Evolutionary conservation across 345 rosid genomes (phyloP).

Genomic region (Aquilaria sinensis): DNA sequence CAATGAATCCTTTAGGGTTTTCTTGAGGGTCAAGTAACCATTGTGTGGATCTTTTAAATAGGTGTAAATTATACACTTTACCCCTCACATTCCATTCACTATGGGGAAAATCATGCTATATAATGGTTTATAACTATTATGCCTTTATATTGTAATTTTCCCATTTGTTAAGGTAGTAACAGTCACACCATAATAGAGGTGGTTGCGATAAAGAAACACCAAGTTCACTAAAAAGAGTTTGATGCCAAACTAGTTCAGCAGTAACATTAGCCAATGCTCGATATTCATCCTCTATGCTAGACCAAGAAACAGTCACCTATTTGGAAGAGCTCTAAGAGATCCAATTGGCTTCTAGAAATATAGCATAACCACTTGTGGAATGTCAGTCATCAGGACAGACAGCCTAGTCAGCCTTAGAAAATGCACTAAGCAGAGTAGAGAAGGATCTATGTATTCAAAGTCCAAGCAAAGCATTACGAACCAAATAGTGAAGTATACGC

Average conservation of each 20-base stretch:
- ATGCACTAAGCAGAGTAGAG: neutral
- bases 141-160: too few species aligned
- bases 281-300: neutral
- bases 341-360: neutral
- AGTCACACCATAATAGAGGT: neutral
- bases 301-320: neutral
- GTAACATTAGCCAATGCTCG: neutral
- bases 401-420: neutral
- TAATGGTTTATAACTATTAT: too few species aligned
- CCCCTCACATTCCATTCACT: too few species aligned
- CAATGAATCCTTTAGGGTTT: too few species aligned
- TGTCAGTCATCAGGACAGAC: too few species aligned
- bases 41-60: too few species aligned
- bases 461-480: neutral
- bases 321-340: neutral
- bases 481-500: neutral
- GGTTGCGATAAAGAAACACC: neutral
- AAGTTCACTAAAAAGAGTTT: neutral
- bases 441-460: neutral
- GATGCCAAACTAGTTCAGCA: neutral
- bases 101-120: too few species aligned
- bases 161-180: too few species aligned
- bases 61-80: too few species aligned
- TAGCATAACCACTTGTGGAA: neutral
- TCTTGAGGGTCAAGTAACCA: too few species aligned